Percentiles rank a stretch among this genome's conserved stretches.
Evolutionary conservation across 257 asterid genomes (phyloP).

Genomic region (Prunella vulgaris): DNA sequence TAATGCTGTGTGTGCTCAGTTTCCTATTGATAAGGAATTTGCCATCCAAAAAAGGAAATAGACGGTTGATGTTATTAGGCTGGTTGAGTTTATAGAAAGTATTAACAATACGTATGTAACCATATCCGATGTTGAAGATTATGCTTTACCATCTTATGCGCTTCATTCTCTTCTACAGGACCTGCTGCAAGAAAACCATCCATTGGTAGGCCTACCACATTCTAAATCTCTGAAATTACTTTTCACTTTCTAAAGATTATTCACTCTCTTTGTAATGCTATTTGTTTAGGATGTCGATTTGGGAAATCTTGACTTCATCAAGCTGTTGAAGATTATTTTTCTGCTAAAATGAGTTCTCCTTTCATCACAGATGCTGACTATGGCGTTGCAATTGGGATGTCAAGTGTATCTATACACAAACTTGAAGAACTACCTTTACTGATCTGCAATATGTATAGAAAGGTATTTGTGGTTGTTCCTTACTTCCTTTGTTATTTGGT

Average conservation of each 20-base stretch:
- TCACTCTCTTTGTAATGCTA: constrained; percentile 12
- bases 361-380: constrained; percentile 47
- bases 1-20: background rate
- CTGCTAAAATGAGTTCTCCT: constrained; percentile 31
- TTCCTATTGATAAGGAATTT: background rate
- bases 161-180: constrained; percentile 39
- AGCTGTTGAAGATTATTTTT: constrained; percentile 22
- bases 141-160: constrained; percentile 22
- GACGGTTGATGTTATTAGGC: background rate
- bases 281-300: constrained; percentile 24
- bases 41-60: background rate
- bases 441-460: constrained; percentile 61
- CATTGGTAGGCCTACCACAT: constrained; percentile 34
- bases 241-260: constrained; percentile 9
- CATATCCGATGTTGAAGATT: background rate
- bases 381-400: constrained; percentile 34
- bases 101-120: background rate
- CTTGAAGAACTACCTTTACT: constrained; percentile 78
- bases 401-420: constrained; percentile 42
- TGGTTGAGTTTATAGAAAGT: background rate
- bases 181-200: constrained; percentile 34
- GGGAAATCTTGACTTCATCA: constrained; percentile 29
- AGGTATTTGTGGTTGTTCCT: constrained; percentile 43
- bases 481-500: constrained; percentile 11
- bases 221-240: constrained; percentile 7